Conservation (phyloP, 1,139 yeast genomes). For the Suhomyces wounanorum region DNA sequence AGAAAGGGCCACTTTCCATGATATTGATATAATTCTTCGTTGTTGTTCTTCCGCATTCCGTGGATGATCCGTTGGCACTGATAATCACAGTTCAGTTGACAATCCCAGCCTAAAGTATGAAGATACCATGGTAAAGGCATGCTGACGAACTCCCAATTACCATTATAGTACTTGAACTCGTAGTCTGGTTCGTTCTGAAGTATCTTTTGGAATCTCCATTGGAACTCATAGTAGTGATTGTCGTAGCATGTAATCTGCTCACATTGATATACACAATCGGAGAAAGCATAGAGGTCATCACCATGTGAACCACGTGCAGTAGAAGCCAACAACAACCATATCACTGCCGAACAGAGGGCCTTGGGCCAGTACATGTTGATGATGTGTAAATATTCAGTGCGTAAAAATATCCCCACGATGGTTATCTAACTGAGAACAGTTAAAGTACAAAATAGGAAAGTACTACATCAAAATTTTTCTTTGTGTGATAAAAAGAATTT, state of each 20-base stretch:
- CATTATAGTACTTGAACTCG: slow-evolving; percentile 32
- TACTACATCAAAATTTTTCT: too few species aligned
- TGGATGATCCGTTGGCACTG: slow-evolving; percentile 83
- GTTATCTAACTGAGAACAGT: neutral
- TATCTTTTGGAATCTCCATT: slow-evolving; percentile 20
- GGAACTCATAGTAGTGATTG: slow-evolving; percentile 29
- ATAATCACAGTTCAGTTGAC: slow-evolving; percentile 85
- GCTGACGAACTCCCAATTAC: slow-evolving; percentile 34
- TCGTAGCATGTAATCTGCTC: slow-evolving; percentile 41
- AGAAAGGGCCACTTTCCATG: slow-evolving; percentile 98
- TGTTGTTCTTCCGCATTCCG: slow-evolving; percentile 42
- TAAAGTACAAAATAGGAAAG: neutral
- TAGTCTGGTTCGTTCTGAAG: slow-evolving; percentile 15
- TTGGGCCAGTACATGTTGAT: slow-evolving; percentile 4
- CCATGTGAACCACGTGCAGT: slow-evolving; percentile 66
- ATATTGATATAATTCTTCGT: slow-evolving; percentile 69
- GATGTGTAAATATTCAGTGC: neutral
- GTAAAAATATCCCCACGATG: slow-evolving; percentile 5
- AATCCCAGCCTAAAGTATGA: slow-evolving; percentile 68
- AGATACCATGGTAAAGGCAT: slow-evolving; percentile 48
- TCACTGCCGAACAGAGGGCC: neutral
- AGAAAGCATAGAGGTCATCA: slow-evolving; percentile 71
- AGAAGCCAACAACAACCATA: neutral
- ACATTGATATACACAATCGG: slow-evolving; percentile 67
- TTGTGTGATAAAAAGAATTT: neutral